Conservation (phyloP, 768 basidiomycete genomes). For the Serendipita sp. region DNA sequence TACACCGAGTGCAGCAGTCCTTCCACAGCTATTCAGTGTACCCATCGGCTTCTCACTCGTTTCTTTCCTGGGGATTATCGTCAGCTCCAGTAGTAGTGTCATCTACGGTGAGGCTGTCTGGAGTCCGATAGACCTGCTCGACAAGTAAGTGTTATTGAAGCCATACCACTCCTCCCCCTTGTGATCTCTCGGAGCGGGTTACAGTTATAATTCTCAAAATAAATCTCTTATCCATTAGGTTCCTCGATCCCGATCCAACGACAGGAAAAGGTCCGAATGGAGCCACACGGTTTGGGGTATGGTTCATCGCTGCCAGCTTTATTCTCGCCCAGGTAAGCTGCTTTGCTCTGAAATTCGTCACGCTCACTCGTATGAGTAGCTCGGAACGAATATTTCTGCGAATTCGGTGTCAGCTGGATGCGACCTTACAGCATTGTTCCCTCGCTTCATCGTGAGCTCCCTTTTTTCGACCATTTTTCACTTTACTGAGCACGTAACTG, state of each 20-base stretch:
- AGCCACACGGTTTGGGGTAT: conserved; percentile 26
- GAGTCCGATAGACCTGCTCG: conserved; percentile 59
- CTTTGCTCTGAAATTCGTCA: too few relatives aligned
- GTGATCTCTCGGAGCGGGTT: too few relatives aligned
- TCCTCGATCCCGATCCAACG: background rate
- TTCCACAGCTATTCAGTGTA: conserved; percentile 52
- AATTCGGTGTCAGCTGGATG: conserved; percentile 74
- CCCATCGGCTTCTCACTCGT: conserved; percentile 59
- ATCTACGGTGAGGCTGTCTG: conserved; percentile 67
- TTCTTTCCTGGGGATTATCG: conserved; percentile 66
- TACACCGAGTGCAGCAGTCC: conserved; percentile 30
- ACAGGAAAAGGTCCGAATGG: background rate
- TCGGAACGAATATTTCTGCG: conserved; percentile 62
- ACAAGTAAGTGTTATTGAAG: conserved; percentile 31
- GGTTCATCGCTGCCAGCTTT: conserved; percentile 66
- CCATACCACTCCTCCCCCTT: too few relatives aligned
- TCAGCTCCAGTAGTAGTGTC: conserved; percentile 56
- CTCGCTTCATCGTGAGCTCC: conserved; percentile 50
- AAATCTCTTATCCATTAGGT: background rate
- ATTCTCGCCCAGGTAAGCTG: conserved; percentile 49
- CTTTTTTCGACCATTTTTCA: background rate
- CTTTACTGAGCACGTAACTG: background rate
- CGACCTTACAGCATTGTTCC: conserved; percentile 61
- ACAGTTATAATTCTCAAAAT: too few relatives aligned
- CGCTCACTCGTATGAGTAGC: background rate